Percentiles rank a stretch among this genome's conserved stretches.
Conservation (phyloP, 192 early-diverging fungal genomes). For the Entomortierella parvispora region DNA sequence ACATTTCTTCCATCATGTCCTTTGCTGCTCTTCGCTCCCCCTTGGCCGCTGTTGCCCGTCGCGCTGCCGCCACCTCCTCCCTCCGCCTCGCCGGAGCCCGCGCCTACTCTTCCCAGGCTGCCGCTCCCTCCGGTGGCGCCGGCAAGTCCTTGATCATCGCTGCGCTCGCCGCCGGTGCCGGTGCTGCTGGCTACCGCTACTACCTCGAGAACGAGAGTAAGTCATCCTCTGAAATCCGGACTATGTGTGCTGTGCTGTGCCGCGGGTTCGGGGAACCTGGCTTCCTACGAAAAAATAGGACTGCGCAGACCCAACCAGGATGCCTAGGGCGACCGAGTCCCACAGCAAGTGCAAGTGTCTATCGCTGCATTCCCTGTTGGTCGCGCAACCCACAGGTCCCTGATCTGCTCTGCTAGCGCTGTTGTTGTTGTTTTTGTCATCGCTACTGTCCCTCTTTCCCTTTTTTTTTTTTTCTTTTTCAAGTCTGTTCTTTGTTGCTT, state of each 20-base stretch:
- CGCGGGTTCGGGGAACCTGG: background rate
- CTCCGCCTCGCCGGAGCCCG: constrained; percentile 22
- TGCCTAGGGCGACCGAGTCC: no score
- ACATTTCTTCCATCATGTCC: constrained; percentile 14
- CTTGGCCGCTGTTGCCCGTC: constrained; percentile 40
- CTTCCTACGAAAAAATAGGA: background rate
- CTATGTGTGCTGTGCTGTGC: background rate
- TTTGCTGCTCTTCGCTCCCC: constrained; percentile 37
- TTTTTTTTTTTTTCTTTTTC: constrained; percentile 10
- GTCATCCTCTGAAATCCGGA: background rate
- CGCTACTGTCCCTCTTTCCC: background rate
- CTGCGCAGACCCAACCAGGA: constrained; percentile 45
- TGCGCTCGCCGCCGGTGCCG: constrained; percentile 31
- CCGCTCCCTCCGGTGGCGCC: constrained; percentile 18
- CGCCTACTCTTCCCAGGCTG: constrained; percentile 29
- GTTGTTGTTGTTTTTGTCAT: background rate
- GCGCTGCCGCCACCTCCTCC: constrained; percentile 19
- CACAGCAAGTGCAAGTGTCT: no score
- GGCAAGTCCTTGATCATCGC: constrained; percentile 33
- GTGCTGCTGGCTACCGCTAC: constrained; percentile 43
- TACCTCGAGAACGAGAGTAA: constrained; percentile 40
- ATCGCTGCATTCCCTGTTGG: background rate
- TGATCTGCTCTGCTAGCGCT: no score
- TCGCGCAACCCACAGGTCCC: no score
- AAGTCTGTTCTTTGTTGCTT: background rate